Base-by-base conservation (phyloP, 352 stramenopile genomes). In the Phytophthora nicotianae region DNA sequence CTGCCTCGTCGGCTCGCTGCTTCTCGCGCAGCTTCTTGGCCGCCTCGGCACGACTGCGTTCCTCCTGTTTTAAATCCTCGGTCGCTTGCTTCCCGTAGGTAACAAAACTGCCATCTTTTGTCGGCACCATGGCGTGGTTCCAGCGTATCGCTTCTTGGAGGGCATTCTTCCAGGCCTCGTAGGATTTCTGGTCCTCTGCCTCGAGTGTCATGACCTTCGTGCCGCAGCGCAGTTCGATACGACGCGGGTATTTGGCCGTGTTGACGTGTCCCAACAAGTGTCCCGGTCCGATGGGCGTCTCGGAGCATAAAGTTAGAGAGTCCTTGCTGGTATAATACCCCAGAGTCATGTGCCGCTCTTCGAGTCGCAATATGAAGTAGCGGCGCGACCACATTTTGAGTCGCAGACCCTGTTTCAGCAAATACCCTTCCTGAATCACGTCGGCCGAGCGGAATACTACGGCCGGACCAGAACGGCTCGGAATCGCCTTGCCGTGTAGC, bases 271-370 rank as follows among this genome's bases (percentile, higher is more conserved):
- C 81, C 23, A 91, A 58, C 21, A 70, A 55, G 50, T 95, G 85
- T 26, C 81, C 81, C 0, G 86, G 84, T 0, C 86, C 86, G 41
- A 95, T 95, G 19, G 86, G 84, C 27, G 85, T 93, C 69, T 95
- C 86, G 7, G 80, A 86, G 61, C 86, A 95, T 26, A 95, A 62
- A 35, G 80, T 78, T 17, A 95, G 62, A 32, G 81, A 86, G 61
- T 95, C 86, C 49, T 92, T 93, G 65, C 74, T 91, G 16, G 81
- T 91, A 62, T 95, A 95, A 60, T 95, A 95, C 0, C 84, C 83
- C 10, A 95, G 68, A 32, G 86, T 95, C 86, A 95, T 95, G 73
- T 95, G 85, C 4, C 84, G 84, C 72, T 95, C 86, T 52, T 95
- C 86, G 13, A 95, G 77, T 0, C 86, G 83, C 46, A 95, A 52